These are phyloP conservation scores for Ogataea thermomethanolica DNA, from an alignment of 805 yeast genomes.

Conservation along the genomic window DNA sequence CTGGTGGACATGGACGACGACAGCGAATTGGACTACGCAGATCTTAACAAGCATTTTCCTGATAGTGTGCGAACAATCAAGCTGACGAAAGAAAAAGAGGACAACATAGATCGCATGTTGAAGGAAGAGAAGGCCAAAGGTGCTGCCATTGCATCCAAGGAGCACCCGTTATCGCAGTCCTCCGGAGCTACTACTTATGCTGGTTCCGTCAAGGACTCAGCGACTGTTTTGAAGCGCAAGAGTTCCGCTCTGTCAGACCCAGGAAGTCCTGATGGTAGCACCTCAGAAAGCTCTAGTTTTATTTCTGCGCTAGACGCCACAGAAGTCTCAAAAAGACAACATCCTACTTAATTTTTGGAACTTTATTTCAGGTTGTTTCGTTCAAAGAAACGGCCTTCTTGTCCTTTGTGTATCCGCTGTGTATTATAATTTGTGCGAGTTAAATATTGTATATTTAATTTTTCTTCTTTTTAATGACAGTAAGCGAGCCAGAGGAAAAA, in stretches of 20 bases:
- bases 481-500: conserved; percentile 1
- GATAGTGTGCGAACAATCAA: conserved; percentile 16
- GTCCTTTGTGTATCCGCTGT: neutral
- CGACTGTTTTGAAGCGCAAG: too few species aligned
- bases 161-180: too few species aligned
- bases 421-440: neutral
- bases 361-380: too few species aligned
- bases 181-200: too few species aligned
- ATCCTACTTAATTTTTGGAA: too few species aligned
- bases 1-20: conserved; percentile 3
- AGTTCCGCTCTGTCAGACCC: too few species aligned
- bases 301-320: too few species aligned
- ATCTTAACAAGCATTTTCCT: conserved; percentile 12
- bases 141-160: neutral
- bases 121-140: neutral
- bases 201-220: too few species aligned
- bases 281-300: too few species aligned
- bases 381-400: too few species aligned
- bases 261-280: too few species aligned
- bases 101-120: conserved; percentile 12
- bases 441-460: neutral
- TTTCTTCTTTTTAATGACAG: conserved; percentile 1
- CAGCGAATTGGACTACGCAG: neutral
- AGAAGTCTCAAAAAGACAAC: too few species aligned
- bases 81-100: conserved; percentile 7